Evolutionary conservation across 306 rosid genomes (phyloP), one percentile per base, ranked within the genome.

Genomic region (Canavalia ensiformis): DNA sequence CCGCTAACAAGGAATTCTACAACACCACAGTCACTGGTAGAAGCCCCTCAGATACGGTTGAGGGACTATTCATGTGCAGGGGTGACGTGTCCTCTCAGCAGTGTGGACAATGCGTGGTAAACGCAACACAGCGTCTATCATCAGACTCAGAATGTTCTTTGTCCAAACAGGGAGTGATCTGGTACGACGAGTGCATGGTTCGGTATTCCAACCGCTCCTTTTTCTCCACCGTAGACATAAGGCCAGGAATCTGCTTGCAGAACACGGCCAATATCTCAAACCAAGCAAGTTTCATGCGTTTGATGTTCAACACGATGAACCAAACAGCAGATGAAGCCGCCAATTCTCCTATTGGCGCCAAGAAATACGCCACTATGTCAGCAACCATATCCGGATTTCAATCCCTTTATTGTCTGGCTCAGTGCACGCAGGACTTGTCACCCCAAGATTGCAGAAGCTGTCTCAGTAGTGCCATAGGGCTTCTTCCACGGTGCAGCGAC

Each of bases 151-250:
- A 44, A 1, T 84, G 84, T 3, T 46, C 52, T 12, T 29, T 18
- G 3, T 12, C 84, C 25, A 84, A 49, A 70, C 47, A 18, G 50
- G 81, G 51, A 0, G 67, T 84, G 5, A 39, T 47, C 9, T 84
- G 87, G 84, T 73, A 84, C 54, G 74, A 84, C 1, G 84, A 79
- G 66, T 84, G 87, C 74, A 41, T 42, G 75, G 58, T 84, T 51
- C 68, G 87, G 5, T 84, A 80, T 30, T 59, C 78, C 34, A 60
- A 84, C 47, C 65, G 41, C 7, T 57, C 82, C 2, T 73, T 58
- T 55, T 84, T 84, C 60, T 57, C 83, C 67, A 84, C 72, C 37
- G 37, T 74, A 2, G 62, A 35, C 62, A n/a, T 2, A 1, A 51
- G 33, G 6, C 82, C 79, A 0, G 0, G 6, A 3, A 3, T 33